Base-by-base conservation (phyloP, 257 asterid species). In the Nicotiana sylvestris region DNA sequence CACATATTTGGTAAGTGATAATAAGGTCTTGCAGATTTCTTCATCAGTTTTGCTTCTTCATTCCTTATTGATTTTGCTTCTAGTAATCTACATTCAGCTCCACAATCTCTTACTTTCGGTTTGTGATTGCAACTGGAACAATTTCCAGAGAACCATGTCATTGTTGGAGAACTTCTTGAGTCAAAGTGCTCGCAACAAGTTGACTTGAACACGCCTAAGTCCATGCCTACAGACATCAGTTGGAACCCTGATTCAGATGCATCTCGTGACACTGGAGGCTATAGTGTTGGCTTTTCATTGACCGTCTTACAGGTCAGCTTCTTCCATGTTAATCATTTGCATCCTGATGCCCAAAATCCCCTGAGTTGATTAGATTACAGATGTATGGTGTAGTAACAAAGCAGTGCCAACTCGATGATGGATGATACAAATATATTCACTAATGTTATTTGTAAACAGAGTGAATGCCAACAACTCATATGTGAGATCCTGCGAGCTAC, bases 401-500 rank as follows among this genome's bases (percentile, higher is more conserved):
- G 80, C 80, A 74, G 62, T 49, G 79, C 25, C 37, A 12, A 74
- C 29, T 76, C 15, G 17, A 76, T 76, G 53, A 51, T 51, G 80
- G 80, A 15, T 74, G 80, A 74, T 76, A 51, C 64, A 27, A 27
- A 76, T 76, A 74, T 39, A 76, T 51, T 76, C 64, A 51, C 64
- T 51, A 66, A 10, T n/a, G 32, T 55, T 35, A 81, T 72, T 69
- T 83, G 87, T 70, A 84, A 84, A 72, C 82, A 96, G 99, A 96
- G 99, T 87, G 99, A 96, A 91, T 96, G 99, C 88, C 99, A 96
- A 84, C 98, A 96, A 88, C 95, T 96, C 82, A 92, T 96, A 87
- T 94, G 99, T 84, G 99, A 96, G 92, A 90, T 96, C 91, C 91
- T 96, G 83, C 97, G 99, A 84, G 98, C 99, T 56, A 96, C 99